Evolutionary conservation across 2,329 filamentous ascomycete species (phyloP).

Genomic region (Cladophialophora chaetospira): DNA sequence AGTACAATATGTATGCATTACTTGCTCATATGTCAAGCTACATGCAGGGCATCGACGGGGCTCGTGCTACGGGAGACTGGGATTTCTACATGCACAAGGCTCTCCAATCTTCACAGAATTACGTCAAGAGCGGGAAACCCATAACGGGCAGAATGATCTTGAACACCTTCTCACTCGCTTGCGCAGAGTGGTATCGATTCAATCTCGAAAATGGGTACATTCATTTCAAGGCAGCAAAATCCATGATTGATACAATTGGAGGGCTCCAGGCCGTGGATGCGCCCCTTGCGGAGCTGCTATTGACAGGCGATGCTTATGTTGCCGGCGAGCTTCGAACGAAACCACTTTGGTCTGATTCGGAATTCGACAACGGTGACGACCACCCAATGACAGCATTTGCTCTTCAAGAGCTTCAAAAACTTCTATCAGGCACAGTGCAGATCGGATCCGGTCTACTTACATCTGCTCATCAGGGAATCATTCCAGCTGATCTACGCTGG

Average conservation of each 20-base stretch:
- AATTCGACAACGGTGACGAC: slow-evolving; percentile 23
- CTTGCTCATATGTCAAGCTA: slow-evolving; percentile 26
- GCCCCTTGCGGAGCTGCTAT: slow-evolving; percentile 22
- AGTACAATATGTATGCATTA: slow-evolving; percentile 27
- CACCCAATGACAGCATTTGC: slow-evolving; percentile 21
- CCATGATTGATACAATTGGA: slow-evolving; percentile 21
- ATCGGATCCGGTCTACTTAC: slow-evolving; percentile 14
- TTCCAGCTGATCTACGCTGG: slow-evolving; percentile 19
- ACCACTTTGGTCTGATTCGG: slow-evolving; percentile 14
- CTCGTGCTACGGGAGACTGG: background rate
- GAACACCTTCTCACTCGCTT: slow-evolving; percentile 24
- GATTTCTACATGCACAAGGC: slow-evolving; percentile 23
- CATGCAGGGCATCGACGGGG: slow-evolving; percentile 18
- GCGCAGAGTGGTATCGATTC: slow-evolving; percentile 25
- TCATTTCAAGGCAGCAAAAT: slow-evolving; percentile 22
- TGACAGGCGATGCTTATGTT: slow-evolving; percentile 25
- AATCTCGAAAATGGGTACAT: slow-evolving; percentile 21
- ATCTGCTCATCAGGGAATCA: slow-evolving; percentile 13
- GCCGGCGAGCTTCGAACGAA: slow-evolving; percentile 18
- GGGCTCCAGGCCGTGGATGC: slow-evolving; percentile 18
- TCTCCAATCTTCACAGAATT: slow-evolving; percentile 18
- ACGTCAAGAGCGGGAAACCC: slow-evolving; percentile 15
- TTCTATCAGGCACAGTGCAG: slow-evolving; percentile 11
- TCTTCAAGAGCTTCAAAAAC: slow-evolving; percentile 16
- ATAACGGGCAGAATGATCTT: slow-evolving; percentile 20